These are phyloP conservation scores for Colletotrichum chlorophyti DNA, from an alignment of 2,329 filamentous ascomycete species.

Conservation along the genomic window DNA sequence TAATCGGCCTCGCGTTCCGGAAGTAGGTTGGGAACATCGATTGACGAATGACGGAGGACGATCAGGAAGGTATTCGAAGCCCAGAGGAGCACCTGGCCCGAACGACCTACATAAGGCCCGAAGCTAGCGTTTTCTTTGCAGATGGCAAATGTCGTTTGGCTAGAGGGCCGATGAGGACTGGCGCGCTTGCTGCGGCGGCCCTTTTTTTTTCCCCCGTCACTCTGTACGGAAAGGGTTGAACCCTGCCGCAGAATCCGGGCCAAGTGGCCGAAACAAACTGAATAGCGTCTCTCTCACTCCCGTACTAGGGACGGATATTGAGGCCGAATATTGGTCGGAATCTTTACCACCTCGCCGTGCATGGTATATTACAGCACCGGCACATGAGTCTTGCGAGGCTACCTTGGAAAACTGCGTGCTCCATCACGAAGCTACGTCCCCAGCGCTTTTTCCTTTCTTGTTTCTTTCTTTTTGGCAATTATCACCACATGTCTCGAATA, in stretches of 20 bases:
- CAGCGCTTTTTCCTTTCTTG: no score
- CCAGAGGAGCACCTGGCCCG: constrained; percentile 5
- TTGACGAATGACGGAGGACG: constrained; percentile 1
- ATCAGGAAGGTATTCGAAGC: neutral
- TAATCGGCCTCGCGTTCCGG: constrained; percentile 23
- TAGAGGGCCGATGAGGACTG: constrained; percentile 8
- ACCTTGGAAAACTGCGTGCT: neutral
- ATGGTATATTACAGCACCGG: no score
- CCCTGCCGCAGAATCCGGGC: constrained; percentile 11
- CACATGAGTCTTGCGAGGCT: no score
- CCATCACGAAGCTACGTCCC: neutral
- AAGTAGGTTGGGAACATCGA: neutral
- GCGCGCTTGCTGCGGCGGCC: constrained; percentile 3
- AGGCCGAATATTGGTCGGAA: no score
- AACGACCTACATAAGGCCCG: constrained; percentile 8
- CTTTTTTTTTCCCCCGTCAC: constrained; percentile 3
- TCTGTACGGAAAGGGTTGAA: constrained; percentile 12
- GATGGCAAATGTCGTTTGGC: constrained; percentile 3
- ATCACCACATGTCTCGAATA: no score
- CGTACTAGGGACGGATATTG: no score
- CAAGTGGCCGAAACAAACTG: neutral
- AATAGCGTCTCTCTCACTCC: no score
- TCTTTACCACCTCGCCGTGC: no score
- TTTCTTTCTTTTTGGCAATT: no score
- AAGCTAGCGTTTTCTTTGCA: neutral